Evolutionary conservation across 2,329 filamentous ascomycete species (phyloP).

Genomic region (Microdochium nivale): DNA sequence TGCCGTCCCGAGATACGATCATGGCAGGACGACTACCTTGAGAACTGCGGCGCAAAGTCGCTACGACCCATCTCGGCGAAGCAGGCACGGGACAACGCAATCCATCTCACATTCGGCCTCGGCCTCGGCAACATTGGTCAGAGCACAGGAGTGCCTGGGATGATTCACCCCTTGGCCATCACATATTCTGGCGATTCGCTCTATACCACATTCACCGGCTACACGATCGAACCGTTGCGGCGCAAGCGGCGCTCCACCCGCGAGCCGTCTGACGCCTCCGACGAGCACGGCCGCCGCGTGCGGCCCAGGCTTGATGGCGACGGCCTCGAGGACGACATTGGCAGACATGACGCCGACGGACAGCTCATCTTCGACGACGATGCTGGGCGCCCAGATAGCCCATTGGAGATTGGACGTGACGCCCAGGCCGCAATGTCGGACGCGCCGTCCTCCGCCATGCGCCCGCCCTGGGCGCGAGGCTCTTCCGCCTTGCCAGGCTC

Average conservation of each 20-base stretch:
- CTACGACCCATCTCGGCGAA: slow-evolving; percentile 15
- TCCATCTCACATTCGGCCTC: slow-evolving; percentile 27
- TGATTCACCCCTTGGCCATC: slow-evolving; percentile 33
- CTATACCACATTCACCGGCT: slow-evolving; percentile 25
- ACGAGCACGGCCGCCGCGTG: slow-evolving; percentile 27
- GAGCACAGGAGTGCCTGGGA: slow-evolving; percentile 16
- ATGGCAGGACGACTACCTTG: slow-evolving; percentile 34
- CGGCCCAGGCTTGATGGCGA: slow-evolving; percentile 23
- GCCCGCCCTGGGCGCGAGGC: slow-evolving; percentile 42
- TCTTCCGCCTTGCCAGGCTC: slow-evolving; percentile 39
- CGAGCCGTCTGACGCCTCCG: slow-evolving; percentile 33
- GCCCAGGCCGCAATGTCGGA: slow-evolving; percentile 59
- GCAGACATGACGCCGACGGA: slow-evolving; percentile 10
- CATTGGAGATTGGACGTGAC: slow-evolving; percentile 32
- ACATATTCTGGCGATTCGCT: slow-evolving; percentile 37
- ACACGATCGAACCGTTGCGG: slow-evolving; percentile 13
- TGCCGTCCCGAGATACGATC: slow-evolving; percentile 24
- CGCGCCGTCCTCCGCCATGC: slow-evolving; percentile 43
- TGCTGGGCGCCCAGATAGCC: slow-evolving; percentile 8
- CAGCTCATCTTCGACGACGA: slow-evolving; percentile 3
- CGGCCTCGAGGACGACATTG: slow-evolving; percentile 6
- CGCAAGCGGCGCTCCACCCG: slow-evolving; percentile 22
- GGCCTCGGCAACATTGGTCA: slow-evolving; percentile 28
- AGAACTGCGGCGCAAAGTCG: slow-evolving; percentile 35
- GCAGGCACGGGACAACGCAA: slow-evolving; percentile 33